These are phyloP conservation scores for Pseudocercospora ulei DNA, from an alignment of 2,329 filamentous ascomycete species.

Conservation along the genomic window DNA sequence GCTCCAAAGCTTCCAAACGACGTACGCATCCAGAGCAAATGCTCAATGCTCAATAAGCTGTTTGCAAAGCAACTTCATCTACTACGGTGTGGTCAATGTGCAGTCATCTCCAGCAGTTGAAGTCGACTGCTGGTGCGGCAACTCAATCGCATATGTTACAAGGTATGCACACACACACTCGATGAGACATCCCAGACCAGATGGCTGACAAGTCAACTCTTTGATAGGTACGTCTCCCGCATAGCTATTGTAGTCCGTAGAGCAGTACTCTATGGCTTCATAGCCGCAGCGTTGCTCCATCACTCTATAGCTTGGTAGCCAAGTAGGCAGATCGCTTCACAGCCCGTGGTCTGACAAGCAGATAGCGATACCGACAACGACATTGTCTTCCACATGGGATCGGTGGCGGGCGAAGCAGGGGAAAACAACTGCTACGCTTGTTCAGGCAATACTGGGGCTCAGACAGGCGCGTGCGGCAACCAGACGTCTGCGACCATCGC, in stretches of 20 bases:
- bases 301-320: slow-evolving; percentile 1
- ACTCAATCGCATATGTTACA: slow-evolving; percentile 25
- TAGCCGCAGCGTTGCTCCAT: slow-evolving; percentile 3
- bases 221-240: slow-evolving; percentile 2
- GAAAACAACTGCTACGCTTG: slow-evolving; percentile 29
- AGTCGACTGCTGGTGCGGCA: slow-evolving; percentile 30
- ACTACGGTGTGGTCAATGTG: slow-evolving; percentile 28
- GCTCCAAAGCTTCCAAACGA: slow-evolving; percentile 21
- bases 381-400: too few relatives aligned
- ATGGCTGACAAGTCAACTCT: not conserved
- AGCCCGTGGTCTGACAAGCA: slow-evolving; percentile 5
- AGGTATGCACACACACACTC: slow-evolving; percentile 14
- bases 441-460: slow-evolving; percentile 17
- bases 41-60: slow-evolving; percentile 23
- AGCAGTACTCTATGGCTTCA: slow-evolving; percentile 4
- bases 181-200: too few relatives aligned
- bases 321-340: not conserved
- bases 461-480: slow-evolving; percentile 27
- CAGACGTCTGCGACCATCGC: slow-evolving; percentile 24
- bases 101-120: slow-evolving; percentile 10
- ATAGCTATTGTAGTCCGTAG: slow-evolving; percentile 1
- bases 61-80: slow-evolving; percentile 17
- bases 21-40: slow-evolving; percentile 21
- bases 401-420: slow-evolving; percentile 18
- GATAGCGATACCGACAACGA: slow-evolving; percentile 3